These are phyloP conservation scores for Spergularia azorica DNA, from an alignment of 179 eudicot genomes.

Conservation along the genomic window DNA sequence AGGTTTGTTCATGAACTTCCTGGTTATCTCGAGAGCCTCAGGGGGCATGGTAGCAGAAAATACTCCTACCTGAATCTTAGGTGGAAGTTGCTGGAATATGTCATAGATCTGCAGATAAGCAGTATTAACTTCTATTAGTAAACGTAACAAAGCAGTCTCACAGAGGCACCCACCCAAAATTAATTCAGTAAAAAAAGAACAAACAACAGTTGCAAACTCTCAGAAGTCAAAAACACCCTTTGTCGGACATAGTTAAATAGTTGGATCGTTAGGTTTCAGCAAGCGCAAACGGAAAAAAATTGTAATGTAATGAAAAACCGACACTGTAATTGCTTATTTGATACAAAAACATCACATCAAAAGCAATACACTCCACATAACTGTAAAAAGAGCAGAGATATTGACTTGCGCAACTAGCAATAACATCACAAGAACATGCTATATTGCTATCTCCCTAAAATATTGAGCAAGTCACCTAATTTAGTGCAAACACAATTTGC, in stretches of 20 bases:
- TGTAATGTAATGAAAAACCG: background rate
- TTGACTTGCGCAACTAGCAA: background rate
- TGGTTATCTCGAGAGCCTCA: conserved; percentile 50
- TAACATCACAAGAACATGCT: background rate
- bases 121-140: background rate
- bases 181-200: background rate
- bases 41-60: conserved; percentile 56
- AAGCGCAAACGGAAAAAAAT: background rate
- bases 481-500: background rate
- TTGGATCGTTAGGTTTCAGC: background rate
- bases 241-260: background rate
- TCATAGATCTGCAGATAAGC: conserved; percentile 39
- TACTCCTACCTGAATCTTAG: conserved; percentile 50
- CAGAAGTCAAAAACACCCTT: too few relatives aligned
- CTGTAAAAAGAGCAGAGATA: background rate
- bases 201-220: too few relatives aligned
- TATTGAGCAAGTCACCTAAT: background rate
- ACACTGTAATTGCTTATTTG: background rate
- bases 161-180: background rate
- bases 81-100: conserved; percentile 48
- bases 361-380: background rate
- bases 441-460: background rate
- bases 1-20: conserved; percentile 56
- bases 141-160: background rate
- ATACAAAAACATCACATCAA: background rate